Conservation (phyloP, 257 asterid genomes). For the Parsonsia alboflavescens region DNA sequence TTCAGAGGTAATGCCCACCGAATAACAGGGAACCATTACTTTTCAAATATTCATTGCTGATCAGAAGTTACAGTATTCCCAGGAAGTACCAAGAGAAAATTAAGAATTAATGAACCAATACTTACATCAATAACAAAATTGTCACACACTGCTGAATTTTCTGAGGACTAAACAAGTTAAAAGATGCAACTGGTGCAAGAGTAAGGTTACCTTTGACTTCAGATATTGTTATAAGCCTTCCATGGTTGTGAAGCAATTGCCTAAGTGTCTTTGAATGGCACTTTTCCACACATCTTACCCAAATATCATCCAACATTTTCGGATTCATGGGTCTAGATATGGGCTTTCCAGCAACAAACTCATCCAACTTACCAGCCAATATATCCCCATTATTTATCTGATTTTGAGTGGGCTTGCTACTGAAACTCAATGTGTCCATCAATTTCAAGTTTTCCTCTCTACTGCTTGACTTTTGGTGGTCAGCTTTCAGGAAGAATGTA, state of each 20-base stretch:
- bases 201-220: conserved; percentile 61
- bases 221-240: conserved; percentile 72
- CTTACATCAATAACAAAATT: neutral
- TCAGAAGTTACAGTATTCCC: neutral
- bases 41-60: neutral
- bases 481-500: conserved; percentile 28
- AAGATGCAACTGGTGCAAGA: neutral
- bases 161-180: neutral
- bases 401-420: conserved; percentile 17
- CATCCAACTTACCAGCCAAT: conserved; percentile 27
- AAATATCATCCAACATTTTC: conserved; percentile 52
- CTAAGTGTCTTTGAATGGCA: conserved; percentile 90
- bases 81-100: neutral
- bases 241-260: conserved; percentile 69
- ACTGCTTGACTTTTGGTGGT: conserved; percentile 39
- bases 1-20: neutral
- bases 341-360: conserved; percentile 21
- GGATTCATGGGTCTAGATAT: conserved; percentile 47
- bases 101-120: neutral
- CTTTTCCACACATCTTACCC: conserved; percentile 76
- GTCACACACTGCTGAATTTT: neutral
- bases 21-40: neutral
- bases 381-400: conserved; percentile 21
- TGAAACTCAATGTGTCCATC: conserved; percentile 15
- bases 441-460: conserved; percentile 26